Evolutionary conservation across 371 early-diverging fungal genomes (phyloP).

Genomic region (Mortierella sp.): DNA sequence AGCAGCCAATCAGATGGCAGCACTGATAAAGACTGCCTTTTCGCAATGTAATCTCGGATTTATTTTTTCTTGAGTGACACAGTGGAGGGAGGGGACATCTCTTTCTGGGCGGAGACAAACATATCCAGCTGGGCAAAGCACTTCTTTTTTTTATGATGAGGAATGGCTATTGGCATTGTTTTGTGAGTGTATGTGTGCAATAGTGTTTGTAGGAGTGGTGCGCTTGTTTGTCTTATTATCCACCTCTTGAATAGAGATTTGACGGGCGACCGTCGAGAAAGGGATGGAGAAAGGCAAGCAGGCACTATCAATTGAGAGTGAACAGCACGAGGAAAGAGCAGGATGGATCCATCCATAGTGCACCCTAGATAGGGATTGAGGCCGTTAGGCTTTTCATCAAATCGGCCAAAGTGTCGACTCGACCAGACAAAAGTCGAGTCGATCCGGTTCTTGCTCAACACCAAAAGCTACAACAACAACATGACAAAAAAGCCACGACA

Average conservation of each 20-base stretch:
- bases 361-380: too few species aligned
- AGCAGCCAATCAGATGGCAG: neutral
- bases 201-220: too few species aligned
- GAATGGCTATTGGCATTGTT: too few species aligned
- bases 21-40: slow-evolving; percentile 6
- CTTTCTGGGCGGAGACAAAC: neutral
- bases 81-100: too few species aligned
- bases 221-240: too few species aligned
- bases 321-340: neutral
- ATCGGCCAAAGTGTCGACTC: neutral
- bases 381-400: neutral
- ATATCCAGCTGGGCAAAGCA: neutral
- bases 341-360: neutral
- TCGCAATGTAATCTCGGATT: neutral
- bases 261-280: too few species aligned
- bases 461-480: neutral
- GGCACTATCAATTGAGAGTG: too few species aligned
- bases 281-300: too few species aligned
- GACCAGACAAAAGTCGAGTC: neutral
- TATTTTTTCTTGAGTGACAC: neutral
- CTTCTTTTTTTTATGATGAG: too few species aligned
- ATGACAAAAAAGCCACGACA: neutral
- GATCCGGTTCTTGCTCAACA: neutral
- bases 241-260: too few species aligned
- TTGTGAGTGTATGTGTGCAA: too few species aligned